Evolutionary conservation across 2,329 filamentous ascomycete genomes (phyloP), one percentile per base, ranked within the genome.

Genomic region (Fusarium sp.): DNA sequence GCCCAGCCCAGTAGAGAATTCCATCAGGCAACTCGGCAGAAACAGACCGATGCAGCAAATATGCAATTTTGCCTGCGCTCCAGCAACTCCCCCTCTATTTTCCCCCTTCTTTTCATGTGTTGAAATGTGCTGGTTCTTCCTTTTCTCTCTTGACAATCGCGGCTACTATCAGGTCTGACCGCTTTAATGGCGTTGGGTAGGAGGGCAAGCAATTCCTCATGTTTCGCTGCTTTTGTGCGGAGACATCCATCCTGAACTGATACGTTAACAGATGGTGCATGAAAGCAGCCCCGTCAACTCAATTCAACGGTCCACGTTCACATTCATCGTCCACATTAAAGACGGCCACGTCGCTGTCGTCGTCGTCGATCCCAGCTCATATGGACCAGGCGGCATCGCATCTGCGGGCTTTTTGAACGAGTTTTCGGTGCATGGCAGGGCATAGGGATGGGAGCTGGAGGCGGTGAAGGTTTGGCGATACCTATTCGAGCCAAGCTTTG

Each of bases 391-490:
- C 55, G 70, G 68, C 72, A 74, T 73, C 70, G 63, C 64, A 41
- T 64, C 66, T 76, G 75, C 70, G 74, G 74, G 58, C 63, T 76
- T 76, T 73, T 70, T 67, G 41, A 56, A 49, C 53, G 41, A 73
- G 45, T 45, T 50, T 70, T 67, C 46, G 70, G 57, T 59, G 60
- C 55, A 66, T 60, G 50, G 60, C 57, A 67, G 26, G 46, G 50
- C 38, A 66, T 52, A 52, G 20, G 61, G 20, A 52, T 26, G 23
- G 61, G 32, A 23, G 46, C 37, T 66, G 56, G 73, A 76, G 69
- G 75, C 75, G 75, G 75, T 76, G 75, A 76, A 64, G 65, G 70
- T 60, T 75, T 69, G 63, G 54, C 75, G 73, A 76, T 76, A 52
- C 75, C 75, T 57, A 53, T 76, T 76, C 45, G 54, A 72, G 75